A percentile compares a stretch with the other conserved stretches of the same genome.
These are phyloP conservation scores for Gastrolobium bilobum DNA, from an alignment of 306 rosid genomes.

Conservation along the genomic window DNA sequence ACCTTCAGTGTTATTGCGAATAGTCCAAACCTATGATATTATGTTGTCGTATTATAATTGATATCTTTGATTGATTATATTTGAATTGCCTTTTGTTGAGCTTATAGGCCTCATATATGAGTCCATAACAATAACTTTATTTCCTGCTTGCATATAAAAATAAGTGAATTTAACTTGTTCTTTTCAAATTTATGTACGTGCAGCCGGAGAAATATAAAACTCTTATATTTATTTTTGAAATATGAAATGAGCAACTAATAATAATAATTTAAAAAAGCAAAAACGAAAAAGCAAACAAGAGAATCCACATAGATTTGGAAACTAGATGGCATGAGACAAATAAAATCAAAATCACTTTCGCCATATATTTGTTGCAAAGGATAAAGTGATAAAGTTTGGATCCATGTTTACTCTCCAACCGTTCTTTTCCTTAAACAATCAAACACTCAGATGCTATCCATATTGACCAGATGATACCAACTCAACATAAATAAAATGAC, in stretches of 20 bases:
- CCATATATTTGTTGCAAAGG: constrained; percentile 20
- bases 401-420: constrained; percentile 42
- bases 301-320: neutral
- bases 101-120: too few relatives aligned
- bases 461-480: constrained; percentile 23
- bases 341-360: constrained; percentile 10
- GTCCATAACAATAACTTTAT: too few relatives aligned
- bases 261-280: neutral
- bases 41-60: too few relatives aligned
- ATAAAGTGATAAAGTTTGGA: constrained; percentile 44
- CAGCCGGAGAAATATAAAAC: too few relatives aligned
- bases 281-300: neutral
- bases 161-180: too few relatives aligned
- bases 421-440: constrained; percentile 47
- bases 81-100: too few relatives aligned
- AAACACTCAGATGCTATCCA: constrained; percentile 27
- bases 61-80: too few relatives aligned
- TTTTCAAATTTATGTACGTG: too few relatives aligned
- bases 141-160: too few relatives aligned
- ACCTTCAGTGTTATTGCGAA: too few relatives aligned
- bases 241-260: neutral
- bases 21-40: too few relatives aligned
- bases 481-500: constrained; percentile 8
- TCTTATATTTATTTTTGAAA: neutral
- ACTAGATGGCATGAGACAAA: constrained; percentile 4